A percentile compares a stretch with the other conserved stretches of the same genome.
Evolutionary conservation across 2,329 filamentous ascomycete species (phyloP).

Genomic region (Fusarium humuli): DNA sequence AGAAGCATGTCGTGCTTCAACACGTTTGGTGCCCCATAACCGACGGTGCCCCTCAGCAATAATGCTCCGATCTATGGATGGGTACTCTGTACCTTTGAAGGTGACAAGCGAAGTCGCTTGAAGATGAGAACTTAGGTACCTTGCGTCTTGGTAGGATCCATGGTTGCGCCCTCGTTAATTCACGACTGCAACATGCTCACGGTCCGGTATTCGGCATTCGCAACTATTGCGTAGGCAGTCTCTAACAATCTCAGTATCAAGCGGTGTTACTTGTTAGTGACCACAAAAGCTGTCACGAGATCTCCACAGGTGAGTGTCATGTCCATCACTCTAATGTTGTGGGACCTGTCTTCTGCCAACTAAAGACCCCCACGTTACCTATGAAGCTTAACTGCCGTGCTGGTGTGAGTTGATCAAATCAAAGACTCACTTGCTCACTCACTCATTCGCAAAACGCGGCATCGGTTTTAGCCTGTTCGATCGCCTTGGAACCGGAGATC

Average conservation of each 20-base stretch:
- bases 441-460: slow-evolving; percentile 35
- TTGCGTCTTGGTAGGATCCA: neutral
- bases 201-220: neutral
- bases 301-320: slow-evolving; percentile 29
- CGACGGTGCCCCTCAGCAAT: slow-evolving; percentile 9
- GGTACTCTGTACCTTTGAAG: neutral
- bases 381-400: slow-evolving; percentile 35
- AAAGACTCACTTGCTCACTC: slow-evolving; percentile 1
- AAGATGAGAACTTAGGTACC: neutral
- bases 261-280: slow-evolving; percentile 1
- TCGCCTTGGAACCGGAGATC: slow-evolving; percentile 30
- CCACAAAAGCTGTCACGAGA: slow-evolving; percentile 31
- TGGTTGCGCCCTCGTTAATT: too few relatives aligned
- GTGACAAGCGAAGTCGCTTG: neutral
- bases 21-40: slow-evolving; percentile 12
- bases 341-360: slow-evolving; percentile 23
- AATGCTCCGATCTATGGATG: slow-evolving; percentile 1
- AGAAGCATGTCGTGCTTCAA: slow-evolving; percentile 11
- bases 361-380: slow-evolving; percentile 36
- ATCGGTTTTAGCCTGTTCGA: slow-evolving; percentile 22
- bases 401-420: slow-evolving; percentile 35
- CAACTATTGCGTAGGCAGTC: neutral
- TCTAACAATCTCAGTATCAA: neutral
- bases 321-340: slow-evolving; percentile 22
- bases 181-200: neutral